Base-by-base conservation (phyloP, 1,284 basidiomycete species). In the Athelia sp. region DNA sequence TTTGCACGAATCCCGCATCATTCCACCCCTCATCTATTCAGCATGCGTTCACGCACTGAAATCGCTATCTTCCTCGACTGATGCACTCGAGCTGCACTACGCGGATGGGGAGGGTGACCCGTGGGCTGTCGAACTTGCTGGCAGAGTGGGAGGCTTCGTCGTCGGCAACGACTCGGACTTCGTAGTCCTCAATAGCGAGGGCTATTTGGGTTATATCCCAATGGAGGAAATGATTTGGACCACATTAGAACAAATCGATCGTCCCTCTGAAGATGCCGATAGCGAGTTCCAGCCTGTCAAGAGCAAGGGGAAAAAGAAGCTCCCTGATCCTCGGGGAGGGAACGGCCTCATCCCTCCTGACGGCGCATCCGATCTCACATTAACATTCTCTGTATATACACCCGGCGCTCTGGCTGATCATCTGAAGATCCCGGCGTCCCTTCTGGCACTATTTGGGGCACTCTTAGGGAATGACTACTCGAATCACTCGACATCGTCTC, bases 71-170 rank as follows among this genome's bases (percentile, higher is more conserved):
- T 60, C 69, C 23, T 56, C 59, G 4, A 65, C 62, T 2, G 58
- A 70, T 24, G 54, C 55, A 15, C 60, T 88, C 21, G 68, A 81
- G 34, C 56, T 88, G 2, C 78, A 87, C 62, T 85, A 87, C 48
- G 90, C 93, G 0, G 83, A 91, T 53, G 87, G 86, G 58, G 93
- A 97, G 65, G 92, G 85, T 3, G 93, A 97, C 66, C 87, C 87
- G 2, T 87, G 84, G 52, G 87, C 89, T 29, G 91, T 94, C 2
- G 85, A 87, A 51, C 72, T 95, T 14, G 93, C 93, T 0, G 87
- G 84, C 9, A 71, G 79, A 48, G 62, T 90, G 4, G 76, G 80
- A 3, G 91, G 79, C 24, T 93, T 85, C 56, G 85, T 94, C 45
- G 72, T 86, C 0, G 89, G 87, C 18, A 80, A 76, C 53, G 93